phyloP scores from a whole-genome alignment of 225 moss, liverwort and hornwort genomes.

The Polytrichum formosum region DNA sequence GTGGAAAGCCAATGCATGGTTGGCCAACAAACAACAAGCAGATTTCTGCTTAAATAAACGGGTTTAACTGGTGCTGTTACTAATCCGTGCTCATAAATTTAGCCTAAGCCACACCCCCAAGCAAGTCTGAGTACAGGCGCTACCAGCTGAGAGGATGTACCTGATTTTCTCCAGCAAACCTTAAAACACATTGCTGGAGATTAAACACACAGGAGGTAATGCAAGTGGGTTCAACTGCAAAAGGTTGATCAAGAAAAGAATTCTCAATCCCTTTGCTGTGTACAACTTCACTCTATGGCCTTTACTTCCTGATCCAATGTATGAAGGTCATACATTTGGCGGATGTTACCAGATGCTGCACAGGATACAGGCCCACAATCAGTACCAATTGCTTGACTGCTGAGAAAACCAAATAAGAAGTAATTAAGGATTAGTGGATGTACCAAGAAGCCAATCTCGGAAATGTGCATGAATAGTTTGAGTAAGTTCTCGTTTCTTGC shows the following conservation, averaged over 20 bases:
- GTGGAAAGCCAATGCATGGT: constrained; percentile 31
- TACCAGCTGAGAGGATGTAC: constrained; percentile 26
- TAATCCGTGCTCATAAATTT: constrained; percentile 21
- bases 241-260: constrained; percentile 6
- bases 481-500: constrained; percentile 73
- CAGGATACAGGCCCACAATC: constrained; percentile 8
- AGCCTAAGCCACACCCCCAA: constrained; percentile 17
- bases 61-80: constrained; percentile 20
- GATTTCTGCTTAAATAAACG: constrained; percentile 38
- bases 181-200: constrained; percentile 29
- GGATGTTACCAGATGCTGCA: constrained; percentile 97
- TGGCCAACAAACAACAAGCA: constrained; percentile 36
- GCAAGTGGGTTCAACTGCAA: constrained; percentile 39
- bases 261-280: constrained; percentile 15
- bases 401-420: background rate
- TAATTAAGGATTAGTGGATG: constrained; percentile 3
- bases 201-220: constrained; percentile 35
- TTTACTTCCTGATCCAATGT: constrained; percentile 74
- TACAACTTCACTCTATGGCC: constrained; percentile 60
- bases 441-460: constrained; percentile 97
- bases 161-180: constrained; percentile 29
- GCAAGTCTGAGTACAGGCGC: constrained; percentile 24
- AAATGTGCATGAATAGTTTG: constrained; percentile 79
- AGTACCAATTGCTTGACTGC: background rate
- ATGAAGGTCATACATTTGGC: constrained; percentile 96